A percentile compares a stretch with the other conserved stretches of the same genome.
Evolutionary conservation across 2,329 filamentous ascomycete genomes (phyloP).

Genomic region (Verticillium nonalfalfae): DNA sequence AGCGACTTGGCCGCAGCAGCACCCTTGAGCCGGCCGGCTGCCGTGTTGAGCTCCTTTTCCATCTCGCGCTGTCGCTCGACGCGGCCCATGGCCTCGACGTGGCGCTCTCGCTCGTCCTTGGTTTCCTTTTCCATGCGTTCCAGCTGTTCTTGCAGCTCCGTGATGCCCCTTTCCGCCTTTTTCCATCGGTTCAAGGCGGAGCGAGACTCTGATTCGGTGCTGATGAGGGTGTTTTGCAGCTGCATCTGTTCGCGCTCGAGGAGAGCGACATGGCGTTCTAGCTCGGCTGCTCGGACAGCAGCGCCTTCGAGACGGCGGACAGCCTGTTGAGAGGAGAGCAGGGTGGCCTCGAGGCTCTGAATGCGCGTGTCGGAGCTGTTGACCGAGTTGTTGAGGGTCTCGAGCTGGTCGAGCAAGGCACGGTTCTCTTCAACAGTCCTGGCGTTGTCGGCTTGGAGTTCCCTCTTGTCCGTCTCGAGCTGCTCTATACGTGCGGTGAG

Average conservation of each 20-base stretch:
- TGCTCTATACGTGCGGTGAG: conserved; percentile 68
- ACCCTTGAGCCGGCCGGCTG: conserved; percentile 74
- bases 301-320: conserved; percentile 69
- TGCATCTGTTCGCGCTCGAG: conserved; percentile 77
- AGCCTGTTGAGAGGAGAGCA: conserved; percentile 72
- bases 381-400: conserved; percentile 73
- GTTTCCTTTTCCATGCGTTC: conserved; percentile 84
- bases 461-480: conserved; percentile 67
- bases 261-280: conserved; percentile 73
- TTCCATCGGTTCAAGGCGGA: conserved; percentile 79
- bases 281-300: conserved; percentile 65
- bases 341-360: conserved; percentile 66
- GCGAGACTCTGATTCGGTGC: conserved; percentile 68
- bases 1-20: conserved; percentile 67
- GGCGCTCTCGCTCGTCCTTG: conserved; percentile 70
- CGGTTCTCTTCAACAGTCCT: conserved; percentile 78
- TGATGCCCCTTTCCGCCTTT: conserved; percentile 73
- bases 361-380: conserved; percentile 75
- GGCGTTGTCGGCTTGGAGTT: conserved; percentile 71
- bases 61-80: conserved; percentile 80
- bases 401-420: conserved; percentile 73
- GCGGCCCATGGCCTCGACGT: conserved; percentile 71
- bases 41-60: conserved; percentile 74
- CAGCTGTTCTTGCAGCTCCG: conserved; percentile 77
- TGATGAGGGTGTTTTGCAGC: conserved; percentile 60